phyloP scores from a whole-genome alignment of 2,329 filamentous ascomycete species.

The Venturia carpophila region DNA sequence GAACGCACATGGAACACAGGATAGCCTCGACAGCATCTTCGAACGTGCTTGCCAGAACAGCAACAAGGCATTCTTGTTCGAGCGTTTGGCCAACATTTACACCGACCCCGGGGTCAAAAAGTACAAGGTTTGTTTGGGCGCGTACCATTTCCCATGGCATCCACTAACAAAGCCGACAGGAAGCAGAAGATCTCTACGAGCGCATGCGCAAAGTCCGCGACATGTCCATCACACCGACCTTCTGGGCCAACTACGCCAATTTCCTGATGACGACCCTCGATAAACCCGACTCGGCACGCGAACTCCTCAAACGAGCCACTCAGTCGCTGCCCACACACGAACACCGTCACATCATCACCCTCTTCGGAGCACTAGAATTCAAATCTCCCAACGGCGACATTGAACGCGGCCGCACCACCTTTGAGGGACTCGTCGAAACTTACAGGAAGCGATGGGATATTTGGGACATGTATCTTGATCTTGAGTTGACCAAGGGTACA shows the following conservation, averaged over 20 bases:
- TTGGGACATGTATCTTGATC: constrained; percentile 85
- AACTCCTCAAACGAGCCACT: constrained; percentile 71
- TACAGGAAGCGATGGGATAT: constrained; percentile 83
- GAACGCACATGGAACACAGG: constrained; percentile 78
- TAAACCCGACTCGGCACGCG: constrained; percentile 65
- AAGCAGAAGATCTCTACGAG: constrained; percentile 84
- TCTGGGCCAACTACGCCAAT: constrained; percentile 92
- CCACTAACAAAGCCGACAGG: constrained; percentile 42
- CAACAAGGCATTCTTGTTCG: constrained; percentile 80
- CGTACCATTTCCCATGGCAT: constrained; percentile 19
- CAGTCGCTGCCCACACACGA: constrained; percentile 68
- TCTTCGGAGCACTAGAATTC: constrained; percentile 90
- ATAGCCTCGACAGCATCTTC: constrained; percentile 77
- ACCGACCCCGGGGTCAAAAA: constrained; percentile 70
- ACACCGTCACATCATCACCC: constrained; percentile 68
- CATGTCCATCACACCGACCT: constrained; percentile 66
- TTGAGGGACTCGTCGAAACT: constrained; percentile 74
- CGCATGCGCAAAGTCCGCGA: constrained; percentile 75
- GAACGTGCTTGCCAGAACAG: constrained; percentile 91
- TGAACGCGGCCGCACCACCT: constrained; percentile 89
- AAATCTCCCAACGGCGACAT: constrained; percentile 71
- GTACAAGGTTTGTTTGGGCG: constrained; percentile 55
- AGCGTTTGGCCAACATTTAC: constrained; percentile 86
- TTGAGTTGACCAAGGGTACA: constrained; percentile 60
- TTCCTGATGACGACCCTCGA: constrained; percentile 73